Percentiles rank a stretch among this genome's conserved stretches.
Conservation (phyloP, 305 asterid genomes). For the Solanum hybrid region DNA sequence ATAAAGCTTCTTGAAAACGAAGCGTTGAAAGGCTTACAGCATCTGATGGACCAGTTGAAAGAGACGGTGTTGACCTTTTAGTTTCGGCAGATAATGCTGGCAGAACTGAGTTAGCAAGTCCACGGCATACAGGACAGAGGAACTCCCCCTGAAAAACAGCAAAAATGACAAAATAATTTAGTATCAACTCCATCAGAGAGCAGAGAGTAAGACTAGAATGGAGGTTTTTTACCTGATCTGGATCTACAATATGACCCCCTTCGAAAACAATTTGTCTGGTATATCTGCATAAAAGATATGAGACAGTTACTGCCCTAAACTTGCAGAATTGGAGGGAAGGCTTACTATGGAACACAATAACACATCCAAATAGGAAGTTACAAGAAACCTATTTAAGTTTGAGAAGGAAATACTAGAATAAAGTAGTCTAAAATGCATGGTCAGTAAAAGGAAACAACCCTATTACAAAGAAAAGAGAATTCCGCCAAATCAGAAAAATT, state of each 20-base stretch:
- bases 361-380: not conserved
- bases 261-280: conserved; percentile 77
- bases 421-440: not conserved
- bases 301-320: not conserved
- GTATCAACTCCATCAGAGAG: not conserved
- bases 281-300: conserved; percentile 31
- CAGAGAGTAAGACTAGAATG: not conserved
- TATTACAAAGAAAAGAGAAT: not conserved
- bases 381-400: not conserved
- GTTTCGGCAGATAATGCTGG: conserved; percentile 50
- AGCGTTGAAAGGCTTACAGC: conserved; percentile 24
- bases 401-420: not conserved
- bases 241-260: conserved; percentile 96
- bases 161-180: conserved; percentile 6
- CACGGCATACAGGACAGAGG: conserved; percentile 98
- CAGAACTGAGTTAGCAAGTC: conserved; percentile 78
- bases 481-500: not conserved
- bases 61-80: conserved; percentile 23
- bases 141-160: conserved; percentile 76
- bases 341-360: not conserved
- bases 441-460: not conserved
- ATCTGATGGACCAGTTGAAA: conserved; percentile 20
- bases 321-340: not conserved
- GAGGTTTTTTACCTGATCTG: conserved; percentile 67
- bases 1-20: conserved; percentile 51